Base-by-base conservation (phyloP, 257 asterid genomes). In the Striga asiatica region DNA sequence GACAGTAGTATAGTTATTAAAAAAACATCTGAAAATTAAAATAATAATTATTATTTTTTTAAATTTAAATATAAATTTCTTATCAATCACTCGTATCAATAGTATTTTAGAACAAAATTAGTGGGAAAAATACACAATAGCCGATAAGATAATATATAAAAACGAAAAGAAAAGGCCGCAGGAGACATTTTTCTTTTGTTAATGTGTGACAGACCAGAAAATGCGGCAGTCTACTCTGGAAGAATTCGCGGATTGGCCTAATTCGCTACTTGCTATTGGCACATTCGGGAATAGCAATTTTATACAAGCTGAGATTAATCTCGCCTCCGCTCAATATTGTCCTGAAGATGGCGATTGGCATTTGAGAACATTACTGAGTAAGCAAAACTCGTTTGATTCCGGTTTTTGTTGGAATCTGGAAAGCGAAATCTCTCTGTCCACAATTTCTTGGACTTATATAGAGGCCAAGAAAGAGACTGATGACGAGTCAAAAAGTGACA, bases 211-310 rank as follows among this genome's bases (percentile, higher is more conserved):
- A 74, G 86, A 58, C 46, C 50, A 35, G 46, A 45, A 21, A 47
- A 35, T 53, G 60, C 67, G 54, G 14, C 62, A 71, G 57, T 28
- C 73, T 24, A 38, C 3, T 5, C n/a, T 52, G 76, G 86, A 84
- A 70, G 97, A 82, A 48, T 74, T 76, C 81, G 72, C 71, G 21
- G 89, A 82, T 51, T 88, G 95, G 97, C 94, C 94, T 41, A 67
- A 60, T 49, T 82, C 76, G 20, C 60, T 89, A 9, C 85, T 89
- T 2, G 71, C 97, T 1, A 85, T 89, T 51, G 97, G 97, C 24
- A 89, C 97, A 52, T 83, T 89, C 8, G 97, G 97, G 21, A 78
- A 71, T 38, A 60, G 22, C 54, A 57, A 58, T 37, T 38, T 39
- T 1, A 77, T 80, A 48, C 50, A 58, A 8, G 6, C 14, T 14